Base-by-base conservation (phyloP, 176 grass and related monocot genomes). In the Themeda triandra region DNA sequence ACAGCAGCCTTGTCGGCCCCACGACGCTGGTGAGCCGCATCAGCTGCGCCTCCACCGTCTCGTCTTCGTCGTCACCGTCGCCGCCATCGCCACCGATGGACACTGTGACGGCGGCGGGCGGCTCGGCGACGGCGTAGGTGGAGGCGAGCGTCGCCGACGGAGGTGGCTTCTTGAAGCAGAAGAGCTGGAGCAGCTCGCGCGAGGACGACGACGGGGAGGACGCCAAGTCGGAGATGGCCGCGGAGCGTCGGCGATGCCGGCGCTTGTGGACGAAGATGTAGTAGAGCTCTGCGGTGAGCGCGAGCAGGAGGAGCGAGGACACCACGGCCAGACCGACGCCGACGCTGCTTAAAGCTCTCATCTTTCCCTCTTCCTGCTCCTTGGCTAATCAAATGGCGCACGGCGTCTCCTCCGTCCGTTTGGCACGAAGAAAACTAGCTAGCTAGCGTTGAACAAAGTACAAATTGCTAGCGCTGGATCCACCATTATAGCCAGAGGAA, bases 201-300 rank as follows among this genome's bases (percentile, higher is more conserved):
- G 87, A 88, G 63, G 83, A 87, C 0, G 83, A 90, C 1, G 80
- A 94, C 1, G 85, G 86, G 3, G 83, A 90, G 4, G 92, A 73
- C 3, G 71, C 88, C 8, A 77, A 67, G 89, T 83, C 87, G 67
- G 77, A 89, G 28, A 84, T 63, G 68, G 86, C 89, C 28, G 77
- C 76, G 35, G 79, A 79, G 29, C 81, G 71, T 19, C 84, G 72
- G 3, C 79, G 77, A n/a, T 72, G 87, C 69, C 88, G 81, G 79
- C 81, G 92, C 86, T 95, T 98, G 85, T 92, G 86, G 32, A 90
- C 94, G 54, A 98, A 85, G 80, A 98, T 86, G 81, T 98, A 98
- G 85, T 89, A 98, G 42, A 98, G 87, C 85, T 93, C 91, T 25
- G 96, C 89, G 15, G 87, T 66, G 84, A 98, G 89, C 58, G 96